These are phyloP conservation scores for Salicornia ramosissima DNA, from an alignment of 148 eudicot species.

Conservation along the genomic window DNA sequence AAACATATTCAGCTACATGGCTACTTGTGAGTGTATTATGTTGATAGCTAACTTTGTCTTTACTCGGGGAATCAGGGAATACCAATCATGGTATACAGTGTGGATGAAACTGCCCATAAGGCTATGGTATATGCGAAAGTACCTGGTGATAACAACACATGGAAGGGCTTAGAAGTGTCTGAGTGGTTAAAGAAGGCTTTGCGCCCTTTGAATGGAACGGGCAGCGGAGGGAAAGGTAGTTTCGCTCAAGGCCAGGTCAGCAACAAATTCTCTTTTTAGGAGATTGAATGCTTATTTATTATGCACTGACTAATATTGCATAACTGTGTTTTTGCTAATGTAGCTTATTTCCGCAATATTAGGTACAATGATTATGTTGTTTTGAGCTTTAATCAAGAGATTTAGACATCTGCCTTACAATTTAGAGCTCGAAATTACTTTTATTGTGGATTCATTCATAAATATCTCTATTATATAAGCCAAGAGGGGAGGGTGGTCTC, in stretches of 20 bases:
- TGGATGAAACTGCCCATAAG: slow-evolving; percentile 66
- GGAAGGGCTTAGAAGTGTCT: slow-evolving; percentile 68
- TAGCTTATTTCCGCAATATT: not conserved
- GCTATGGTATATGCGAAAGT: slow-evolving; percentile 90
- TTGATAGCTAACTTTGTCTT: slow-evolving; percentile 2
- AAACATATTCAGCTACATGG: not conserved
- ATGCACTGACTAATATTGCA: not conserved
- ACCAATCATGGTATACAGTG: slow-evolving; percentile 74
- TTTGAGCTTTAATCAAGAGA: not conserved
- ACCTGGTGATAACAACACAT: slow-evolving; percentile 57
- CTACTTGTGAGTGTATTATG: not conserved
- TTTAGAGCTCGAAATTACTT: not conserved
- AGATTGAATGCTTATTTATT: not conserved
- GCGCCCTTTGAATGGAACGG: slow-evolving; percentile 61
- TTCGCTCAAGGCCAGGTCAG: slow-evolving; percentile 92
- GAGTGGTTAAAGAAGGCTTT: slow-evolving; percentile 73
- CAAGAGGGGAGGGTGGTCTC: not conserved
- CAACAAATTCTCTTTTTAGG: not conserved
- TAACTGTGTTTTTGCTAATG: not conserved
- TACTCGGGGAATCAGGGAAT: slow-evolving; percentile 58
- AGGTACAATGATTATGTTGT: not conserved
- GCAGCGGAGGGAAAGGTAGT: slow-evolving; percentile 87
- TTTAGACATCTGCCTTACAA: not conserved
- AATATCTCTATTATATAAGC: not conserved
- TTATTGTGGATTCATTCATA: not conserved